Evolutionary conservation across 1,284 basidiomycete genomes (phyloP), one percentile per base, ranked within the genome.

Genomic region (Spongispora temasekensis): DNA sequence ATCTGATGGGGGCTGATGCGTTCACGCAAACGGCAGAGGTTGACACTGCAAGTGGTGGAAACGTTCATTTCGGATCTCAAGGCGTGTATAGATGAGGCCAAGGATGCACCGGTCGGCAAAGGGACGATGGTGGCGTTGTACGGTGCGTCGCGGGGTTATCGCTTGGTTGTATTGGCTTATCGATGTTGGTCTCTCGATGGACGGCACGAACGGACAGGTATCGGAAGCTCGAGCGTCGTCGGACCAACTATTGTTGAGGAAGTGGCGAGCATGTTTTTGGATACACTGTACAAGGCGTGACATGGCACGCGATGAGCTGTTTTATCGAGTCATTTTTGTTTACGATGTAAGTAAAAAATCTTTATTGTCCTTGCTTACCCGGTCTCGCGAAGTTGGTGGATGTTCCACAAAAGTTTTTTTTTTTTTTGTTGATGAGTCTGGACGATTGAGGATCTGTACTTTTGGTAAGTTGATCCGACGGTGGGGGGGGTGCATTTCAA

Each of bases 181-280:
- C n/a, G n/a, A 25, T 21, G 42, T 17, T 23, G 31, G 23, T 35
- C 34, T 17, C 12, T 44, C 23, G 13, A 12, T 46, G n/a, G n/a
- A n/a, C n/a, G n/a, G n/a, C n/a, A n/a, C n/a, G n/a, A n/a, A n/a
- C n/a, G n/a, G n/a, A 32, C 66, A 94, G 96, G 96, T 61, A 79
- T 98, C 15, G 95, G 96, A 21, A 86, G 88, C 52, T 93, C 91
- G 57, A 97, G 91, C 63, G 87, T 89, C 4, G 90, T 94, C 10
- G 97, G 96, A 4, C 92, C 94, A 2, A 84, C 86, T n/a, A 87
- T 99, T 73, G 90, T 98, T 12, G 87, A 86, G n/a, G 83, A 94
- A 70, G 75, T 98, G 57, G 93, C 94, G 5, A 84, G 86, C 34
- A 83, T 87, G 23, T 95, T 93, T 78, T 77, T 96, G 69, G 93